Evolutionary conservation across 371 early-diverging fungal species (phyloP).

Genomic region (Mortierella sp.): DNA sequence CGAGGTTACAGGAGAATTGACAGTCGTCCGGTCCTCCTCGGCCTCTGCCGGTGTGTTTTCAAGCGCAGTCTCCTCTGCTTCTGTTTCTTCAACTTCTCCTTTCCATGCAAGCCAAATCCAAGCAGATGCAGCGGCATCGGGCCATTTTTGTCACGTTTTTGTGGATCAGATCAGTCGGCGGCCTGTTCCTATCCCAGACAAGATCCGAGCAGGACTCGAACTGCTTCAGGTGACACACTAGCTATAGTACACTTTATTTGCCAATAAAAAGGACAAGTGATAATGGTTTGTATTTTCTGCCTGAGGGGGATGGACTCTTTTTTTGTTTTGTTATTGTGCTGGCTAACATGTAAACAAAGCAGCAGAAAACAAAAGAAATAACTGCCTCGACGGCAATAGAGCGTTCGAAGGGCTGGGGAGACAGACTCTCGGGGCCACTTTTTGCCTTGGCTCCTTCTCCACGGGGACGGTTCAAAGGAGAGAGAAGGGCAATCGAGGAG

Average conservation of each 20-base stretch:
- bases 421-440: no score
- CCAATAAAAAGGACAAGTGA: not conserved
- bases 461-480: not conserved
- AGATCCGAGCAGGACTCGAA: conserved; percentile 36
- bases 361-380: not conserved
- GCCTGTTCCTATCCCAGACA: conserved; percentile 40
- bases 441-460: no score
- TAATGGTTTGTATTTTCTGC: not conserved
- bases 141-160: conserved; percentile 53
- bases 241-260: not conserved
- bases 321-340: no score
- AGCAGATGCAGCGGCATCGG: conserved; percentile 43
- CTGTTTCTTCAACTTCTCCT: not conserved
- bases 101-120: conserved; percentile 28
- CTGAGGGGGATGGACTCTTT: no score
- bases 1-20: not conserved
- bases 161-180: conserved; percentile 43
- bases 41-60: conserved; percentile 23
- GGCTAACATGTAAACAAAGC: not conserved
- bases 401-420: no score
- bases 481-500: not conserved
- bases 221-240: conserved; percentile 14
- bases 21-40: conserved; percentile 5
- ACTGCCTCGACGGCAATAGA: not conserved
- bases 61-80: not conserved